phyloP scores from a whole-genome alignment of 345 rosid species.

The Luvunga scandens region DNA sequence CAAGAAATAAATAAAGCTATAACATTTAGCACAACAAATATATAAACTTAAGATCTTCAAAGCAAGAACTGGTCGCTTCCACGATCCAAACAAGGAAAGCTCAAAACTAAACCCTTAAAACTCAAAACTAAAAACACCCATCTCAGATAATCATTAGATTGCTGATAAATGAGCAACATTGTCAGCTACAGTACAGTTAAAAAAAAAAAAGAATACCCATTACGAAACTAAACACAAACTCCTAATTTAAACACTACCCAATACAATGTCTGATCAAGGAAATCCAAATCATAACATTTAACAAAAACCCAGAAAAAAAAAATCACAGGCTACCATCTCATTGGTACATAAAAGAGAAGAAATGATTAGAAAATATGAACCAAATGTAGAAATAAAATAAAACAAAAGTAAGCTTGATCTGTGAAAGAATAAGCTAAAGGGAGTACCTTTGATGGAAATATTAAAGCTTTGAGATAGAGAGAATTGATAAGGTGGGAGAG shows the following conservation, averaged over 20 bases:
- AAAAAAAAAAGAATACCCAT: not conserved
- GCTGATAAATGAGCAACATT: constrained; percentile 13
- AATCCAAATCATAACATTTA: not conserved
- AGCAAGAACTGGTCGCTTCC: constrained; percentile 13
- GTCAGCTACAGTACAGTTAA: constrained; percentile 1
- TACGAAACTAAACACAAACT: not conserved
- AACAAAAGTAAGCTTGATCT: constrained; percentile 15
- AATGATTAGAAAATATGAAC: not conserved
- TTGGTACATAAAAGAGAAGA: not conserved
- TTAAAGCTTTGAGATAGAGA: constrained; percentile 8
- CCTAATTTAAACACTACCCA: constrained; percentile 2
- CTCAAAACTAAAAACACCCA: constrained; percentile 11
- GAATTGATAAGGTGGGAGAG: not conserved
- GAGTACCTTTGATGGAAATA: constrained; percentile 28
- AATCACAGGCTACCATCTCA: not conserved
- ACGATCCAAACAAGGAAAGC: constrained; percentile 20
- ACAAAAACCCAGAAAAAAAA: not conserved
- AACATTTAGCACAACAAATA: not conserved
- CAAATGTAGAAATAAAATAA: not conserved
- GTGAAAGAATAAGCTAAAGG: not conserved
- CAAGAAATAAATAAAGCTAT: not conserved
- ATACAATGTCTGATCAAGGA: constrained; percentile 16
- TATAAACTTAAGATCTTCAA: constrained; percentile 11
- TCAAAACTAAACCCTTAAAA: constrained; percentile 21
- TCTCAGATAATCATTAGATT: constrained; percentile 5